phyloP scores from a whole-genome alignment of 2,329 filamentous ascomycete genomes.

The Apiospora malaysiana region DNA sequence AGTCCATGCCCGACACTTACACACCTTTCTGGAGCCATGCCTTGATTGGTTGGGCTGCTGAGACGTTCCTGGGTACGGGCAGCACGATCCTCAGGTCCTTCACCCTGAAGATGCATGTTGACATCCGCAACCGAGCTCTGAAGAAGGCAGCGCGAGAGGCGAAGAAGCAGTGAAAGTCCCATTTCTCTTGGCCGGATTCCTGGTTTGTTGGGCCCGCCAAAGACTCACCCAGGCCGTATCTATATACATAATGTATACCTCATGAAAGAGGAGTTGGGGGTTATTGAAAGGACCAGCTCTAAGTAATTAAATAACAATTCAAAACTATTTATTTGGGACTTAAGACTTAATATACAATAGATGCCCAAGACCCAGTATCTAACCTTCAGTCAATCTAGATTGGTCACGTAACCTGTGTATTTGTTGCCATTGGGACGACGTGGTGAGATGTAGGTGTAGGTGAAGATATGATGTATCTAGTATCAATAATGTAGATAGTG shows the following conservation, averaged over 20 bases:
- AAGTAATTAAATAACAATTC: neutral
- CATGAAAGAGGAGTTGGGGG: too few species aligned
- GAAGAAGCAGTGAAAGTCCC: conserved; percentile 62
- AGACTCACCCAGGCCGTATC: too few species aligned
- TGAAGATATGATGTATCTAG: too few species aligned
- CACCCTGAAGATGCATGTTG: conserved; percentile 75
- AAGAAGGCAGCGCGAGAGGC: conserved; percentile 83
- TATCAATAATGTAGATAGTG: neutral
- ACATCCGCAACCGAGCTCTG: conserved; percentile 81
- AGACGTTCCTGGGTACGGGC: conserved; percentile 60
- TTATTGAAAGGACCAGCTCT: neutral
- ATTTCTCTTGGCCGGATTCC: neutral
- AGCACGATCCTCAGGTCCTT: conserved; percentile 52
- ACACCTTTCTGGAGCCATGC: conserved; percentile 95
- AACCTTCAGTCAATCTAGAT: neutral
- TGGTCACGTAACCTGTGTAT: neutral
- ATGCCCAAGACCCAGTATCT: neutral
- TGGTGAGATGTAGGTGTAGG: neutral
- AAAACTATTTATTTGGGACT: too few species aligned
- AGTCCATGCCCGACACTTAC: conserved; percentile 80
- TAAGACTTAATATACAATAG: neutral
- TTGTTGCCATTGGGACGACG: too few species aligned
- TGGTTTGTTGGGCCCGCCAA: neutral
- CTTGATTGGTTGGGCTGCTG: conserved; percentile 83
- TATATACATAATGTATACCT: too few species aligned